Evolutionary conservation across 208 protist species (phyloP), one percentile per base, ranked within the genome.

Genomic region (Trypanosomatidae sp.): DNA sequence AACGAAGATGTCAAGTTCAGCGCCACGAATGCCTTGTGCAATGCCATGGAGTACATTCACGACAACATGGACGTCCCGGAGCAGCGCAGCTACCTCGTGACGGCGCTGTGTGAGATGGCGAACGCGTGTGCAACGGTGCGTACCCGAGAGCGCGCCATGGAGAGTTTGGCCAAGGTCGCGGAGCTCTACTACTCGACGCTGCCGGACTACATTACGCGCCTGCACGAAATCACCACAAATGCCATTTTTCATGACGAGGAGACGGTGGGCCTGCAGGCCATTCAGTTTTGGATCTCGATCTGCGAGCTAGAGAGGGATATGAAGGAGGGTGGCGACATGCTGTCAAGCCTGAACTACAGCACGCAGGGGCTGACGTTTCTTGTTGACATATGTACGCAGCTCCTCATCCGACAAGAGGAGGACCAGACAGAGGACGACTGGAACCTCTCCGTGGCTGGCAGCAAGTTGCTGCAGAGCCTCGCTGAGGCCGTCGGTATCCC

Each of bases 261-360:
- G 76, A 50, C 71, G 41, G 95, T 99, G 5, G 90, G 79, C 25
- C 86, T 98, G 71, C 98, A 99, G 87, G 98, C 97, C 6, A 92
- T 99, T 69, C 97, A 98, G 71, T 99, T 99, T 83, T 99, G 98
- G 98, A 96, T 96, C 41, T 94, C 95, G 30, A 95, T 99, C 58
- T 98, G 95, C 80, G 98, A 99, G 64, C 90, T 87, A 49, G 98
- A 99, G 87, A 70, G 77, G 1, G 86, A 95, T 33, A 89, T 98
- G 76, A 77, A 87, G 65, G 77, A 93, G 46, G 86, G 92, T 28
- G 82, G 71, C 17, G 83, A 95, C 39, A 41, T 56, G 41, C 22
- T 56, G 41, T 50, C 69, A 47, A 92, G 83, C 59, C 83, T 92
- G 33, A 69, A 96, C 62, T 99, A 98, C 87, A 91, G 97, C 44